Conservation (phyloP, 768 basidiomycete genomes). For the Tricholoma saponaceum region DNA sequence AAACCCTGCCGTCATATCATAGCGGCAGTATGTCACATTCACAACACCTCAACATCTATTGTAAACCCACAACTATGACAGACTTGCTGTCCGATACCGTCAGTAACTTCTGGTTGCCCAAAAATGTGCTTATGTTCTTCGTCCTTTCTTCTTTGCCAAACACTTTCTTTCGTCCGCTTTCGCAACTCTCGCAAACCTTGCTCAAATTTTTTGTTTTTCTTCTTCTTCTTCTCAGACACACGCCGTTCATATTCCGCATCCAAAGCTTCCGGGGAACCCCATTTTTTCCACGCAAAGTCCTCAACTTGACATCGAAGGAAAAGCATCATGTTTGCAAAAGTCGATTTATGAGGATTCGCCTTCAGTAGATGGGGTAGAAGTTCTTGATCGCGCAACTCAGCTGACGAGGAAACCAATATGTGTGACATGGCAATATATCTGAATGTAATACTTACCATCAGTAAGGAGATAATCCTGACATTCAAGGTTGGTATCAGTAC, state of each 20-base stretch:
- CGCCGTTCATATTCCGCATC: slow-evolving; percentile 80
- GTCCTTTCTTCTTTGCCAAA: slow-evolving; percentile 4
- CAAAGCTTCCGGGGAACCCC: slow-evolving; percentile 90
- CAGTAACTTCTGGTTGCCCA: slow-evolving; percentile 49
- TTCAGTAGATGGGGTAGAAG: slow-evolving; percentile 84
- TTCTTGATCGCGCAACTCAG: slow-evolving; percentile 91
- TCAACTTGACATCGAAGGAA: slow-evolving; percentile 93
- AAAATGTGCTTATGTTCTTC: slow-evolving; percentile 83
- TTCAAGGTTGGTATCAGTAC: slow-evolving; percentile 5
- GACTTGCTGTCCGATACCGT: slow-evolving; percentile 62
- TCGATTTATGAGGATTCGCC: slow-evolving; percentile 92
- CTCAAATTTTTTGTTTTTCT: slow-evolving; percentile 85
- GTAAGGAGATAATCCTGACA: slow-evolving; percentile 89
- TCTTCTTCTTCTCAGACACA: slow-evolving; percentile 55
- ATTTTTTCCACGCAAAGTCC: slow-evolving; percentile 96
- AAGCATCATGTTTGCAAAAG: slow-evolving; percentile 99
- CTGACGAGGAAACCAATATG: slow-evolving; percentile 33
- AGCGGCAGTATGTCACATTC: slow-evolving; percentile 12
- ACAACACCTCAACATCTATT: slow-evolving; percentile 84
- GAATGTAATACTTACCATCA: slow-evolving; percentile 56
- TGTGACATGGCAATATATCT: neutral
- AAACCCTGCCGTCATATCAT: no score
- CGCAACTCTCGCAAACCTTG: slow-evolving; percentile 68
- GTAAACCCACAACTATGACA: slow-evolving; percentile 92
- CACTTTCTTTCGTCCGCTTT: slow-evolving; percentile 16